These are phyloP conservation scores for Fusarium succisae DNA, from an alignment of 2,329 filamentous ascomycete genomes.

Conservation along the genomic window DNA sequence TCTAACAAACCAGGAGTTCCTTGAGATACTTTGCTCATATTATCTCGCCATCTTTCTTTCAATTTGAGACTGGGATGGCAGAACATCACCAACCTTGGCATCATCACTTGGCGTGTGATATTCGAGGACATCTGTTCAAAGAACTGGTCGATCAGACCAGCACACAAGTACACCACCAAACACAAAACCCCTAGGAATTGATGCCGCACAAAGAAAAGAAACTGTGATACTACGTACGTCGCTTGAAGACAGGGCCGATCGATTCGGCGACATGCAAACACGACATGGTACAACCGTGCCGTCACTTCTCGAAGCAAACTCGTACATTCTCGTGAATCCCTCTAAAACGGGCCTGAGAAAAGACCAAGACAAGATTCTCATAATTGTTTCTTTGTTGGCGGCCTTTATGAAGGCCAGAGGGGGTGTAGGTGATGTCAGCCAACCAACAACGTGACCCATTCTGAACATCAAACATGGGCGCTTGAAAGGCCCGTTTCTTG, in stretches of 20 bases:
- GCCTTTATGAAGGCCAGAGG: neutral
- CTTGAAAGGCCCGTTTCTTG: conserved; percentile 20
- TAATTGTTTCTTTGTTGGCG: neutral
- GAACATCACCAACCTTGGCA: neutral
- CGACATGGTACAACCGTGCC: neutral
- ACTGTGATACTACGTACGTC: neutral
- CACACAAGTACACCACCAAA: neutral
- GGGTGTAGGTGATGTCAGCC: conserved; percentile 11
- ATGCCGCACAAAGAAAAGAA: neutral
- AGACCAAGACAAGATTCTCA: conserved; percentile 2
- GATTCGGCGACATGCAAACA: neutral
- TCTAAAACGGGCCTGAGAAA: conserved; percentile 21
- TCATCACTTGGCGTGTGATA: neutral
- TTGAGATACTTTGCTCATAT: no score
- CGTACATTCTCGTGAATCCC: conserved; percentile 7
- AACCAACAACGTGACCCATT: conserved; percentile 31
- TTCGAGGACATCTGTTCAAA: neutral
- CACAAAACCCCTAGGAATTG: neutral
- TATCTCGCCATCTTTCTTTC: neutral
- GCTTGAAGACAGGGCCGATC: neutral
- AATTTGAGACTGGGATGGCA: no score
- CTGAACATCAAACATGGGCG: conserved; percentile 32
- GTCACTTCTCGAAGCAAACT: conserved; percentile 22
- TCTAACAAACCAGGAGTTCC: neutral
- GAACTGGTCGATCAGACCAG: neutral